Conservation (phyloP, 306 rosid genomes). For the Quercus mongolica region DNA sequence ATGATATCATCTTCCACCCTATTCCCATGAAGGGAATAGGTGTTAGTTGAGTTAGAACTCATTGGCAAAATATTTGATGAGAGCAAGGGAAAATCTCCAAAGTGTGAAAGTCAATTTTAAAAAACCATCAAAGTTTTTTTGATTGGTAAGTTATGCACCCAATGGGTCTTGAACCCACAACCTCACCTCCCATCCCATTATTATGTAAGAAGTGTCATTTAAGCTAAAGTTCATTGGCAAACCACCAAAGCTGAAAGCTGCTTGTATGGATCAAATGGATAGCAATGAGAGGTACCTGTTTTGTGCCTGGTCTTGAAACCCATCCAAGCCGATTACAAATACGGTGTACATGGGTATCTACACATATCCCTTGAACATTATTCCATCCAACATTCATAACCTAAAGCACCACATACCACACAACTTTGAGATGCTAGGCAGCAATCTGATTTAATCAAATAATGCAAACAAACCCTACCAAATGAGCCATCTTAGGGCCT, state of each 20-base stretch:
- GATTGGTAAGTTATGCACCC: too few species aligned
- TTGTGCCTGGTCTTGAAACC: conserved; percentile 69
- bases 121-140: too few species aligned
- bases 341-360: conserved; percentile 93
- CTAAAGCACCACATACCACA: conserved; percentile 35
- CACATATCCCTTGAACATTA: conserved; percentile 93
- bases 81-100: background rate
- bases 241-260: conserved; percentile 4
- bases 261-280: conserved; percentile 9
- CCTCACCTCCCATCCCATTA: too few species aligned
- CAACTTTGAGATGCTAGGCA: conserved; percentile 16
- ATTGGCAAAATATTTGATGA: background rate
- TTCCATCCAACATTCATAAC: conserved; percentile 95
- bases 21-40: background rate
- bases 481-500: conserved; percentile 98
- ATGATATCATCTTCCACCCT: background rate
- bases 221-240: background rate
- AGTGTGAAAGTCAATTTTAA: background rate
- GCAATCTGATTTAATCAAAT: conserved; percentile 11
- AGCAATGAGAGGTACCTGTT: conserved; percentile 51
- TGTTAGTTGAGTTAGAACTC: background rate
- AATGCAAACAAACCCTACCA: conserved; percentile 45
- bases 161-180: too few species aligned
- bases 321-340: conserved; percentile 93
- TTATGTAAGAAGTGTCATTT: background rate